These are phyloP conservation scores for Sporothrix luriei DNA, from an alignment of 2,329 filamentous ascomycete species.

Conservation along the genomic window DNA sequence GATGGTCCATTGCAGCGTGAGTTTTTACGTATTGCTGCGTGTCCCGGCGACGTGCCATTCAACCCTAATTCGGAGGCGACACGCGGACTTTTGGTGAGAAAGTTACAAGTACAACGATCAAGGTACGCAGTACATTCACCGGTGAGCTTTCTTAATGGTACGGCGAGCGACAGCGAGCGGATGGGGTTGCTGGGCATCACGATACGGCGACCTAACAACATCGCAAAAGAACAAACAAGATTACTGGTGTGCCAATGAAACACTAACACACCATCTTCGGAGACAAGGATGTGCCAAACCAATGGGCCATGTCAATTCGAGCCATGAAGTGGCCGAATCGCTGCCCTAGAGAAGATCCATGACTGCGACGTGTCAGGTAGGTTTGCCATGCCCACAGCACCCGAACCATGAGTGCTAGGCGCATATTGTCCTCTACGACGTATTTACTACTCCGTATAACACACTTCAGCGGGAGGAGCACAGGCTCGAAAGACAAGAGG, in stretches of 20 bases:
- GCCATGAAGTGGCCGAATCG: neutral
- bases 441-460: too few species aligned
- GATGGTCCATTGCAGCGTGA: neutral
- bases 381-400: neutral
- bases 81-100: too few species aligned
- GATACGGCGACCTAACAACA: neutral
- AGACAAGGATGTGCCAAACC: constrained; percentile 31
- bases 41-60: too few species aligned
- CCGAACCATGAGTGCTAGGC: neutral
- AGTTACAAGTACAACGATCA: neutral
- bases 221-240: neutral
- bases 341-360: constrained; percentile 13
- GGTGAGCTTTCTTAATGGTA: constrained; percentile 4
- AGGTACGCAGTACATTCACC: neutral
- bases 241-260: constrained; percentile 22
- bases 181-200: neutral
- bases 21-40: too few species aligned
- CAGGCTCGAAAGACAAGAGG: neutral
- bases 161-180: neutral
- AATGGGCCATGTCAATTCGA: neutral
- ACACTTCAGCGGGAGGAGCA: too few species aligned
- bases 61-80: too few species aligned
- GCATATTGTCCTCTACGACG: neutral
- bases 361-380: constrained; percentile 20
- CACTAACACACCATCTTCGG: constrained; percentile 27